These are phyloP conservation scores for Amaranthus palmeri DNA, from an alignment of 148 eudicot genomes.

Conservation along the genomic window DNA sequence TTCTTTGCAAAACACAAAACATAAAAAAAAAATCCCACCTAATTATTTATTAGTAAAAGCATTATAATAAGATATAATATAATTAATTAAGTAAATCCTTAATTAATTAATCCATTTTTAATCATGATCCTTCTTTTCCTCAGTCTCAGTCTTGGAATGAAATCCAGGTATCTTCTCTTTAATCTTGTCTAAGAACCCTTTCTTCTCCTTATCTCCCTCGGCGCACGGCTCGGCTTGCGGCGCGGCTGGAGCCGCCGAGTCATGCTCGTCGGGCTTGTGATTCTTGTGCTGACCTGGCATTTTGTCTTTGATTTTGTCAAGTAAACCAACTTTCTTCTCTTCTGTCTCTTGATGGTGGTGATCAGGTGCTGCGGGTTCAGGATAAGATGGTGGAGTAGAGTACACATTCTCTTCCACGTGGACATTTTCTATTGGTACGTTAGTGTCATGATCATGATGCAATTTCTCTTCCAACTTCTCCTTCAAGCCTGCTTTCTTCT, in stretches of 20 bases:
- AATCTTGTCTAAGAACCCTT: constrained; percentile 56
- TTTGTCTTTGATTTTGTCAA: constrained; percentile 52
- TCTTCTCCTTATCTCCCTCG: constrained; percentile 44
- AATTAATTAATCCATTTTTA: not conserved
- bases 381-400: constrained; percentile 19
- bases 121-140: constrained; percentile 32
- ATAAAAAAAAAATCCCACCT: not conserved
- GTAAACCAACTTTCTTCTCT: constrained; percentile 41
- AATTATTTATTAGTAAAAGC: not conserved
- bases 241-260: not conserved
- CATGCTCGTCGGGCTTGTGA: constrained; percentile 20
- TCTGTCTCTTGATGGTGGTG: not conserved
- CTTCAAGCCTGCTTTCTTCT: constrained; percentile 26
- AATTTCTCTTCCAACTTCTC: constrained; percentile 31
- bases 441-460: constrained; percentile 18
- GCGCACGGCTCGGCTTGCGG: not conserved
- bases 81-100: not conserved
- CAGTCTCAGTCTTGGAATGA: constrained; percentile 31
- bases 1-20: not conserved
- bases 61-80: not conserved
- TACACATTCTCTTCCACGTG: constrained; percentile 25
- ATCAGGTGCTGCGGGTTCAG: not conserved
- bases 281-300: constrained; percentile 45
- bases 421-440: constrained; percentile 29
- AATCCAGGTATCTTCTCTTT: constrained; percentile 64